phyloP scores from a whole-genome alignment of 2,329 filamentous ascomycete genomes.

The Davidsoniella australis region DNA sequence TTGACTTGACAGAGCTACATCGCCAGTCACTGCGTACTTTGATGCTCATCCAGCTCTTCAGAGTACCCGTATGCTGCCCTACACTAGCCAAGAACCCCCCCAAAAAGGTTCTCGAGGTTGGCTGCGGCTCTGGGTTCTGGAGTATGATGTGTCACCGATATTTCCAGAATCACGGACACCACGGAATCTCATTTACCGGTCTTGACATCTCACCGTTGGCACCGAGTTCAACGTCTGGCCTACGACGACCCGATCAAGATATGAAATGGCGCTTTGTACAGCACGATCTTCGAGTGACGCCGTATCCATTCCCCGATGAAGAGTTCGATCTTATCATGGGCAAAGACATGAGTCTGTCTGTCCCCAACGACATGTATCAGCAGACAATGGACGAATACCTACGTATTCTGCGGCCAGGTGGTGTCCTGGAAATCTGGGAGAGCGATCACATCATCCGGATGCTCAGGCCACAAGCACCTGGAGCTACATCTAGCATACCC shows the following conservation, averaged over 20 bases:
- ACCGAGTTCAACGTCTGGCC: constrained; percentile 20
- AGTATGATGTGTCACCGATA: constrained; percentile 74
- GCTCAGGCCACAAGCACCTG: constrained; percentile 59
- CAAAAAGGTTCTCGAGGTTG: constrained; percentile 64
- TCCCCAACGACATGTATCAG: constrained; percentile 42
- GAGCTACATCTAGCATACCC: constrained; percentile 17
- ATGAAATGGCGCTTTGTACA: constrained; percentile 82
- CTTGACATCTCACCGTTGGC: constrained; percentile 65
- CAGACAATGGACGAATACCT: constrained; percentile 51
- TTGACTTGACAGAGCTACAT: constrained; percentile 74
- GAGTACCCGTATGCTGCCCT: constrained; percentile 60
- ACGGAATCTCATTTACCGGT: constrained; percentile 60
- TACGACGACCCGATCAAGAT: constrained; percentile 42
- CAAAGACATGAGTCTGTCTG: constrained; percentile 59
- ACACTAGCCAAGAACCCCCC: constrained; percentile 50
- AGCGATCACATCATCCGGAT: constrained; percentile 72
- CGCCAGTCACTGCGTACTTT: constrained; percentile 73
- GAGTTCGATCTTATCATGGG: constrained; percentile 81
- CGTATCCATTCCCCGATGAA: constrained; percentile 60
- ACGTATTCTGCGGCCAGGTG: constrained; percentile 60
- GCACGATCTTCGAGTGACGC: constrained; percentile 61
- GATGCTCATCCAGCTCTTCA: constrained; percentile 65
- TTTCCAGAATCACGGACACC: constrained; percentile 50
- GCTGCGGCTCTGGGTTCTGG: constrained; percentile 81
- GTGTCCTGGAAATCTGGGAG: constrained; percentile 77